Conservation (phyloP, 345 rosid species). For the Acer saccharum region DNA sequence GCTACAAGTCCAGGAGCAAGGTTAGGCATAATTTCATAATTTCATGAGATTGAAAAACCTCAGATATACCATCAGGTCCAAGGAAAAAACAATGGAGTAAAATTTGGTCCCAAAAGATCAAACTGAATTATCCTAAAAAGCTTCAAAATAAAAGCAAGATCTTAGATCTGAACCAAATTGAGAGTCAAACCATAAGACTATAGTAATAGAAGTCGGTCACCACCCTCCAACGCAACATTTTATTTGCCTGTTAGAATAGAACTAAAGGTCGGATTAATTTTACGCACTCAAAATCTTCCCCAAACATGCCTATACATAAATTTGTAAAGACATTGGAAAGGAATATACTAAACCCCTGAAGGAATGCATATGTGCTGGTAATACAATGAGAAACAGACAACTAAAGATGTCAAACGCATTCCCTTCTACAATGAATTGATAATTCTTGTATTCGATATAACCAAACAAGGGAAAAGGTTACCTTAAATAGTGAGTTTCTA, state of each 20-base stretch:
- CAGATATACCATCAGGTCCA: neutral
- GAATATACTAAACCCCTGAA: neutral
- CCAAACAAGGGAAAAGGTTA: constrained; percentile 18
- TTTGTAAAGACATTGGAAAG: neutral
- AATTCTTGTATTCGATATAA: neutral
- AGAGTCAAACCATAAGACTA: neutral
- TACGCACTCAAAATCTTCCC: neutral
- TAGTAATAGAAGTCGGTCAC: neutral
- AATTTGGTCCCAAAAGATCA: neutral
- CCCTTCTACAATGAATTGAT: neutral
- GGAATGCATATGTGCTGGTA: neutral
- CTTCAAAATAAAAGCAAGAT: neutral
- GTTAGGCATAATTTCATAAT: neutral
- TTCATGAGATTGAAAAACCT: too few species aligned
- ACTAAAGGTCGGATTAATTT: neutral
- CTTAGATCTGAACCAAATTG: neutral
- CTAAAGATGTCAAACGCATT: neutral
- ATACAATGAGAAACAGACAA: neutral
- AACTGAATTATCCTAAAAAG: neutral
- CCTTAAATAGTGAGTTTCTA: constrained; percentile 80
- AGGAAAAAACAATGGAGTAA: constrained; percentile 2
- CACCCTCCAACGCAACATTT: constrained; percentile 2
- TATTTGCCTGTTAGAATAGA: neutral
- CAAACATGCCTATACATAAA: neutral
- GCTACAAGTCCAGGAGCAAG: neutral